Conservation (phyloP, 345 rosid species). For the Fremontodendron californicum region DNA sequence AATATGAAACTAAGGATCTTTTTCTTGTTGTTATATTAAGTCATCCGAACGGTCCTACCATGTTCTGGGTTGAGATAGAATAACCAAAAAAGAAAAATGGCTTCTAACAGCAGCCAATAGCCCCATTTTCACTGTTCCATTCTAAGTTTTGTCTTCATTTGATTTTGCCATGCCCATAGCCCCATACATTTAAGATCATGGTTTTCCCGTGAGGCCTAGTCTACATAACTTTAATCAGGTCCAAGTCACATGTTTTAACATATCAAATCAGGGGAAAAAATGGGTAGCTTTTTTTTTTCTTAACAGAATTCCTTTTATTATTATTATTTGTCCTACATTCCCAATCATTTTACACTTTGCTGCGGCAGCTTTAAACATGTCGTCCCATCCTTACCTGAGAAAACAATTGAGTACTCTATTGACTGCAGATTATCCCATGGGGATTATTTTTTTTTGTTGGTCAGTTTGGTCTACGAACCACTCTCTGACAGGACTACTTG, state of each 20-base stretch:
- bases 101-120: conserved; percentile 10
- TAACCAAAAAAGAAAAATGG: background rate
- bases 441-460: background rate
- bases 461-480: background rate
- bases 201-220: background rate
- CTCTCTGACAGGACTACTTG: background rate
- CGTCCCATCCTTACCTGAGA: background rate
- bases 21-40: background rate
- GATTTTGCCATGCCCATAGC: conserved; percentile 2
- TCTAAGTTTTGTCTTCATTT: conserved; percentile 10
- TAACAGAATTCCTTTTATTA: background rate
- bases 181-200: background rate
- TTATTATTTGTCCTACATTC: background rate
- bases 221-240: background rate
- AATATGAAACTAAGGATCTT: background rate
- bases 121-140: background rate
- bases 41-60: conserved; percentile 16
- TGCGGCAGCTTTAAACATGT: background rate
- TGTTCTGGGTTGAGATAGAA: conserved; percentile 1
- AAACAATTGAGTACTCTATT: background rate
- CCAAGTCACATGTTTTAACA: background rate
- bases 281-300: background rate
- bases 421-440: background rate
- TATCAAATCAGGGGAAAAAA: background rate
- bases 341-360: conserved; percentile 3